Evolutionary conservation across 805 yeast species (phyloP), one percentile per base, ranked within the genome.

Genomic region (Kockiozyma suomiensis): DNA sequence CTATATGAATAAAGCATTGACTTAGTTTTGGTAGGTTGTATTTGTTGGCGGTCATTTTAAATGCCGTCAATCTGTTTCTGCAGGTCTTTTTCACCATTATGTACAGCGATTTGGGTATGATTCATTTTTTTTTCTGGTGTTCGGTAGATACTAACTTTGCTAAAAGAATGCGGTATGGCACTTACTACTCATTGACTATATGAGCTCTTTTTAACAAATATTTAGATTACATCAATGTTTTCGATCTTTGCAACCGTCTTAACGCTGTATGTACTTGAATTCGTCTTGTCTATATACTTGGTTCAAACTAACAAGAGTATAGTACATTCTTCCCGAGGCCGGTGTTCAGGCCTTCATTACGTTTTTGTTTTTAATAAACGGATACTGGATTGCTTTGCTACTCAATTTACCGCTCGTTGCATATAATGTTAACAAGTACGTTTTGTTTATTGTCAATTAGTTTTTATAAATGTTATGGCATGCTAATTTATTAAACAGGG

Each of bases 221-320:
- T 15, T n/a, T 92, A 72, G 99, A 94, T 76, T 94, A 93, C 80
- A 92, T 93, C 78, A 94, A 93, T 75, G 98, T 98, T 58, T 90
- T 93, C 73, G 98, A 93, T 77, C 81, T 94, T 69, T 94, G 99
- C 78, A 90, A 90, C 78, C 87, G 89, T 71, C 83, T 94, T 73
- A 94, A 94, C 81, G 85, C 68, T 40, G 71, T 70, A 56, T 61
- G 71, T 58, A 65, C 13, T 30, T 13, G n/a, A n/a, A n/a, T n/a
- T n/a, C n/a, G n/a, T n/a, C n/a, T n/a, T n/a, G n/a, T n/a, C n/a
- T n/a, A n/a, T n/a, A n/a, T n/a, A n/a, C n/a, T n/a, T n/a, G n/a
- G n/a, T n/a, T n/a, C n/a, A n/a, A n/a, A 7, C 30, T 38, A 28
- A 50, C 40, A 23, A 17, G 33, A 12, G 33, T 26, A 28, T 15